Conservation (phyloP, 2,329 filamentous ascomycete species). For the Alternaria panax region DNA sequence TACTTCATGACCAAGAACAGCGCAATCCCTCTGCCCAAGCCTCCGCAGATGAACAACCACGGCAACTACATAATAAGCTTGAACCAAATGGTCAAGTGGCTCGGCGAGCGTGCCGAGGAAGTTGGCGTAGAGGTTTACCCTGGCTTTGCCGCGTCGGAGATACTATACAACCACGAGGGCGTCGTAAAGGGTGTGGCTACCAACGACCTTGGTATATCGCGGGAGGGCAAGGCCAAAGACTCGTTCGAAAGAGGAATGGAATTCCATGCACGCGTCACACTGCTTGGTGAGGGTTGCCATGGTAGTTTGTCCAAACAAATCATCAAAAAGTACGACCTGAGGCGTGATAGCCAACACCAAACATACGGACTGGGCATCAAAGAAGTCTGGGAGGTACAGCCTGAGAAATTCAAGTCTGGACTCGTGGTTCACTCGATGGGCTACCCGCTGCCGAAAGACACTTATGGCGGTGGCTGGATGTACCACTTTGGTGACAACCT, state of each 20-base stretch:
- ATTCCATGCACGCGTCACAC: conserved; percentile 89
- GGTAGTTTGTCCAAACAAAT: conserved; percentile 95
- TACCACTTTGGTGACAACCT: conserved; percentile 99
- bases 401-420: conserved; percentile 89
- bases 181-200: conserved; percentile 94
- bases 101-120: conserved; percentile 96
- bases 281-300: conserved; percentile 95
- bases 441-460: conserved; percentile 85
- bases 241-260: conserved; percentile 97
- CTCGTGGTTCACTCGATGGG: conserved; percentile 90
- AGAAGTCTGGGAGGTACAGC: conserved; percentile 95
- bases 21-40: conserved; percentile 81
- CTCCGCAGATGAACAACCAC: conserved; percentile 97
- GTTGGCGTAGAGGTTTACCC: conserved; percentile 95
- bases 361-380: conserved; percentile 95
- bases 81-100: conserved; percentile 94
- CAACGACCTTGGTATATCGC: conserved; percentile 86
- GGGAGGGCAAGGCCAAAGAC: conserved; percentile 85
- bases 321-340: conserved; percentile 90
- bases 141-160: conserved; percentile 92
- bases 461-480: conserved; percentile 98
- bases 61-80: conserved; percentile 97
- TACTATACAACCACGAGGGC: conserved; percentile 85
- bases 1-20: conserved; percentile 86
- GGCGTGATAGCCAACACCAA: conserved; percentile 88